These are phyloP conservation scores for Saccharomyces eubayanus DNA, from an alignment of 805 yeast genomes.

Conservation along the genomic window DNA sequence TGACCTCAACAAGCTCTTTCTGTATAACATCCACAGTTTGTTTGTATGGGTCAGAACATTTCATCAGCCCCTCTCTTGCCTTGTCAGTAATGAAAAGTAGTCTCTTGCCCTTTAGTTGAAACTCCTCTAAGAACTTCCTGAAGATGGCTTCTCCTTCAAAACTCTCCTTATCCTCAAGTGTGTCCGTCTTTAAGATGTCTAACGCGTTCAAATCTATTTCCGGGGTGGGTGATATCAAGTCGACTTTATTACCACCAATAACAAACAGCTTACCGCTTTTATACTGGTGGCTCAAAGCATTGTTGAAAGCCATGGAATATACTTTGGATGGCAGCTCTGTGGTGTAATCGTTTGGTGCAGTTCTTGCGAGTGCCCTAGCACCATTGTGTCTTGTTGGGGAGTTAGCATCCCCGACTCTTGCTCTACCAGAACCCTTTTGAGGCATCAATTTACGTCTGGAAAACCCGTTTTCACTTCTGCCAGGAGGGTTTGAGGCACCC, in stretches of 20 bases:
- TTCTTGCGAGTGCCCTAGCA: slow-evolving; percentile 80
- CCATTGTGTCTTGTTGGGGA: slow-evolving; percentile 89
- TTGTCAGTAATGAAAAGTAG: slow-evolving; percentile 62
- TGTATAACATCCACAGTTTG: slow-evolving; percentile 54
- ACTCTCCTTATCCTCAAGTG: slow-evolving; percentile 11
- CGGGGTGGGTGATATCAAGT: slow-evolving; percentile 10
- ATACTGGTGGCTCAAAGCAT: slow-evolving; percentile 77
- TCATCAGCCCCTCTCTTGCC: slow-evolving; percentile 50
- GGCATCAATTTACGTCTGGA: slow-evolving; percentile 74
- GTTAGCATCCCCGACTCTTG: slow-evolving; percentile 93
- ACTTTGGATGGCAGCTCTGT: slow-evolving; percentile 67
- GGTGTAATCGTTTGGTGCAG: slow-evolving; percentile 83
- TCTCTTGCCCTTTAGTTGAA: slow-evolving; percentile 39
- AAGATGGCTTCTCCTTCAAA: slow-evolving; percentile 31
- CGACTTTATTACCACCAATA: slow-evolving; percentile 43
- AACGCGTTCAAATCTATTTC: slow-evolving; percentile 19
- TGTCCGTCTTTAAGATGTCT: slow-evolving; percentile 8
- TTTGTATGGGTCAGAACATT: slow-evolving; percentile 46
- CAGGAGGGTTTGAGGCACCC: slow-evolving; percentile 79
- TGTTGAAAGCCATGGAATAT: slow-evolving; percentile 67
- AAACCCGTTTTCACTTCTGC: slow-evolving; percentile 79
- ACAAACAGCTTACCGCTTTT: slow-evolving; percentile 63
- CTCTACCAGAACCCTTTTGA: slow-evolving; percentile 92
- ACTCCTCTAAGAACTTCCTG: slow-evolving; percentile 41
- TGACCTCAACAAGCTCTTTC: slow-evolving; percentile 72